Base-by-base conservation (phyloP, 2,329 filamentous ascomycete species). In the Calonectria naviculata region DNA sequence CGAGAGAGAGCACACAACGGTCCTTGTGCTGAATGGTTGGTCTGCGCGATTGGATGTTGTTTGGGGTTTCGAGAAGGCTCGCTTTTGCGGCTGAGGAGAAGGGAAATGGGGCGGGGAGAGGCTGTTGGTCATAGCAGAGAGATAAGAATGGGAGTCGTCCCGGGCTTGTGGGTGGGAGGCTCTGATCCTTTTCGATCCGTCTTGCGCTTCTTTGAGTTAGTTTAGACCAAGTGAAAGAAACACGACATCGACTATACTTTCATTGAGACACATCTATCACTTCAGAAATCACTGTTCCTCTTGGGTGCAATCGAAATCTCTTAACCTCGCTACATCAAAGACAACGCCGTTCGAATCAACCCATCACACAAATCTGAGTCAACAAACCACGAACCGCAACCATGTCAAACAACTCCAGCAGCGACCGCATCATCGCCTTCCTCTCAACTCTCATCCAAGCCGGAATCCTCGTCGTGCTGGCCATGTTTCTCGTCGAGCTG, bases 401-500 rank as follows among this genome's bases (percentile, higher is more conserved):
- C 10, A 70, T 66, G 44, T 4, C 38, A 36, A 38, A 44, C 44
- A 41, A 34, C 52, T 38, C 58, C 12, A 54, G 52, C 17, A 24
- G 49, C n/a, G 58, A 67, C 44, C 60, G 68, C 29, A 12, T 63
- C 60, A 49, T 68, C 42, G 52, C 44, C 38, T 36, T 68, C n/a
- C 41, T 71, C 52, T 47, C 47, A 19, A 47, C 56, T 29, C 44
- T 72, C 41, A 36, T 71, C 54, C 72, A 65, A 24, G 24, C 58
- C 13, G 68, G 71, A 31, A 62, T 73, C 34, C 36, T 71, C 41
- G 71, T 71, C 41, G 34, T 73, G 7, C 34, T 74, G 24, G 72
- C 71, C 62, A 64, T 74, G 62, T 31, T 73, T 52, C 71, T 73
- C 41, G 66, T 68, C 46, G 71, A 73, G 66, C 29, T 73, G 61